Conservation (phyloP, 2,329 filamentous ascomycete genomes). For the Microsporum audouinii region DNA sequence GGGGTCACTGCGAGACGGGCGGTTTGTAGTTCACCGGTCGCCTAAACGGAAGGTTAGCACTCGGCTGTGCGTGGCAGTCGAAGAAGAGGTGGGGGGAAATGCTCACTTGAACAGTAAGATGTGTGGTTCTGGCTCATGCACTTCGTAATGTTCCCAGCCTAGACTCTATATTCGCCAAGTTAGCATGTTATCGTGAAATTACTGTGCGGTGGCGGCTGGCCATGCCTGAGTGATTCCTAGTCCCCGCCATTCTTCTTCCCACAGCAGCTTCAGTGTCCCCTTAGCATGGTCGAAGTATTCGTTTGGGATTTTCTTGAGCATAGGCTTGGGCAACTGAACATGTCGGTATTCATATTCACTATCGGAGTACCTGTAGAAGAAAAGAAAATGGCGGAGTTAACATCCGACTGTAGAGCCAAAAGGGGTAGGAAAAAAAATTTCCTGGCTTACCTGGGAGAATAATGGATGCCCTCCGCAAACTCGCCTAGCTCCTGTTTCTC, state of each 20-base stretch:
- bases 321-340: slow-evolving; percentile 92
- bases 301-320: slow-evolving; percentile 93
- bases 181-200: not conserved
- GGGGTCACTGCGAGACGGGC: slow-evolving; percentile 31
- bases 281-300: slow-evolving; percentile 84
- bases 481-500: slow-evolving; percentile 81
- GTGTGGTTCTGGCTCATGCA: slow-evolving; percentile 96
- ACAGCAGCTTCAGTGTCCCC: slow-evolving; percentile 87
- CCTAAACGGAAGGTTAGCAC: slow-evolving; percentile 38
- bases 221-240: slow-evolving; percentile 90
- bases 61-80: slow-evolving; percentile 8
- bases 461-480: slow-evolving; percentile 87
- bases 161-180: slow-evolving; percentile 56
- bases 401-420: not conserved
- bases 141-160: slow-evolving; percentile 98
- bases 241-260: slow-evolving; percentile 97
- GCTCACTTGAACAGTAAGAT: slow-evolving; percentile 85
- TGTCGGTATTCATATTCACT: slow-evolving; percentile 92
- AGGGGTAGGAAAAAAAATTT: slow-evolving; percentile 13
- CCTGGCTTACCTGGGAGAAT: slow-evolving; percentile 62
- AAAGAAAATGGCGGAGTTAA: not conserved
- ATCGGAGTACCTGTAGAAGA: slow-evolving; percentile 65
- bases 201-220: not conserved
- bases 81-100: slow-evolving; percentile 5
- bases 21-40: slow-evolving; percentile 76